Conservation (phyloP, 2,329 filamentous ascomycete species). For the Aspergillus puulaauensis region DNA sequence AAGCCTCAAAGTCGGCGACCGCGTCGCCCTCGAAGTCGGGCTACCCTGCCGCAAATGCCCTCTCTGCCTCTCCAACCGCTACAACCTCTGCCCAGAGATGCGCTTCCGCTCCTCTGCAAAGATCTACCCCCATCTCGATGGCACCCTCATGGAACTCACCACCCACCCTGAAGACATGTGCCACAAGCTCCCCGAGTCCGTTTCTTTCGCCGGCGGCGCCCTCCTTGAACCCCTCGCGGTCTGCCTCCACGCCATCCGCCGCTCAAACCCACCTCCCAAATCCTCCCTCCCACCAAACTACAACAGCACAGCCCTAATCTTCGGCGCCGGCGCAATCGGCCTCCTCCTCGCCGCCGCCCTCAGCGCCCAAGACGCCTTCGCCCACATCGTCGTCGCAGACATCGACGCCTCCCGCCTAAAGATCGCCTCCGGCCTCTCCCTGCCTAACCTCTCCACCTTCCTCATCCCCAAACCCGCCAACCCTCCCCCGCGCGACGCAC, state of each 20-base stretch:
- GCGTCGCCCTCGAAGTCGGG: slow-evolving; percentile 90
- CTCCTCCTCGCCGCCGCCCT: slow-evolving; percentile 59
- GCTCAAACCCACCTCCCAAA: slow-evolving; percentile 49
- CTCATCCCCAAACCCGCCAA: slow-evolving; percentile 35
- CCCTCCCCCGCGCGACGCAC: slow-evolving; percentile 31
- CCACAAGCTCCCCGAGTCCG: slow-evolving; percentile 54
- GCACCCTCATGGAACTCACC: slow-evolving; percentile 62
- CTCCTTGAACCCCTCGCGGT: slow-evolving; percentile 62
- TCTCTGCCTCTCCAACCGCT: slow-evolving; percentile 54
- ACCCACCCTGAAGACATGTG: slow-evolving; percentile 63
- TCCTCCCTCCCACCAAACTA: slow-evolving; percentile 34
- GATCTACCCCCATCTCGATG: slow-evolving; percentile 60
- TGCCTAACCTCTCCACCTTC: slow-evolving; percentile 34
- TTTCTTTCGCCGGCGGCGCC: slow-evolving; percentile 58
- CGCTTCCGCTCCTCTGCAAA: slow-evolving; percentile 61
- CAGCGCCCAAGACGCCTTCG: slow-evolving; percentile 53
- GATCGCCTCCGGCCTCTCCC: slow-evolving; percentile 49
- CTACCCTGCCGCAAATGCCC: slow-evolving; percentile 70
- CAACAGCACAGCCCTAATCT: slow-evolving; percentile 53
- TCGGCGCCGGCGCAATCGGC: slow-evolving; percentile 63
- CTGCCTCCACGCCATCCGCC: slow-evolving; percentile 58
- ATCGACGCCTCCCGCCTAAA: slow-evolving; percentile 58
- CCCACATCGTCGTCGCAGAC: slow-evolving; percentile 59
- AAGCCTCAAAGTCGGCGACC: slow-evolving; percentile 69
- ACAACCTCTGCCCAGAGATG: slow-evolving; percentile 63